Evolutionary conservation across 202 grass and related monocot species (phyloP).

Genomic region (Brachypodium distachyon): DNA sequence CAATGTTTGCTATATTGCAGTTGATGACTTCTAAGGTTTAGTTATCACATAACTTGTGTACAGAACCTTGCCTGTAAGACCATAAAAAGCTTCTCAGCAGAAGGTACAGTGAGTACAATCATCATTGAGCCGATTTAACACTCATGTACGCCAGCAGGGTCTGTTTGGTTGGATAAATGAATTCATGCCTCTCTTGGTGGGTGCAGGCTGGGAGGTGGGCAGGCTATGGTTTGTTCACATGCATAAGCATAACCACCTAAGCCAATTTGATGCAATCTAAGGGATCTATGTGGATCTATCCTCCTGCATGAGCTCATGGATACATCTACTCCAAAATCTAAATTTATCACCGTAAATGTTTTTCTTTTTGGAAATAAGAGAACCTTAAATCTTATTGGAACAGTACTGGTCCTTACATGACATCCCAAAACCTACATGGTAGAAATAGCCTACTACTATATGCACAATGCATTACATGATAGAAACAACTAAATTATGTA

Average conservation of each 20-base stretch:
- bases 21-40: too few relatives aligned
- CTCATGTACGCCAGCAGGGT: background rate
- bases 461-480: background rate
- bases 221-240: constrained; percentile 10
- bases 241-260: constrained; percentile 4
- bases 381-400: constrained; percentile 1
- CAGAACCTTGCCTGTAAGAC: background rate
- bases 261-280: constrained; percentile 20
- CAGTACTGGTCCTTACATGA: background rate
- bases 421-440: background rate
- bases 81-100: background rate
- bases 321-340: background rate
- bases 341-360: background rate
- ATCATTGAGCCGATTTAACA: constrained; percentile 11
- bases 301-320: constrained; percentile 18
- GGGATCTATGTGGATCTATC: constrained; percentile 24
- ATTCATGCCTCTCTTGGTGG: background rate
- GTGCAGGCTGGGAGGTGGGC: background rate
- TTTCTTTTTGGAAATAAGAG: background rate
- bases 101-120: constrained; percentile 7
- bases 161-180: constrained; percentile 22
- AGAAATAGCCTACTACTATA: background rate
- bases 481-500: background rate
- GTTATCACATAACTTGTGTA: too few relatives aligned
- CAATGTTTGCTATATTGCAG: background rate